Percentiles rank a stretch among this genome's conserved stretches.
Evolutionary conservation across 352 stramenopile genomes (phyloP).

Genomic region (Elongisporangium senticosum): DNA sequence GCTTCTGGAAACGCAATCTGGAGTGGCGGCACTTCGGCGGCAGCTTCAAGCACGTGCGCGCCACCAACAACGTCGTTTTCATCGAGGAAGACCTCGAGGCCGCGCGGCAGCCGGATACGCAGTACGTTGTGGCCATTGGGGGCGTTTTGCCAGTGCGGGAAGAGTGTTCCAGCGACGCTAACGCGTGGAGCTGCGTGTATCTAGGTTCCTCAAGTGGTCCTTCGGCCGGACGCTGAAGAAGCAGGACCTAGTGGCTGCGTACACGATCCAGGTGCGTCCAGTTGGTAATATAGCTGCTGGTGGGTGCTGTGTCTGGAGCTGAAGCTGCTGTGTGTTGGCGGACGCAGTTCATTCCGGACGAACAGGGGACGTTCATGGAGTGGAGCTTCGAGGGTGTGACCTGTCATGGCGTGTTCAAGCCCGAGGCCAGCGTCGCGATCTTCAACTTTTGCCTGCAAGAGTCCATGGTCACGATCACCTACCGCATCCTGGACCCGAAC

Average conservation of each 20-base stretch:
- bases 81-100: conserved; percentile 73
- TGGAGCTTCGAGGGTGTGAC: conserved; percentile 84
- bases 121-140: conserved; percentile 21
- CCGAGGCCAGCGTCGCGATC: conserved; percentile 69
- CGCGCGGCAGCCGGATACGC: conserved; percentile 64
- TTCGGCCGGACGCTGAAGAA: conserved; percentile 68
- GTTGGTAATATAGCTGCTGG: conserved; percentile 3
- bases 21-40: conserved; percentile 74
- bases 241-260: conserved; percentile 65
- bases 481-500: conserved; percentile 69
- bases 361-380: conserved; percentile 79
- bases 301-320: not conserved
- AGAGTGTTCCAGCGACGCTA: not conserved
- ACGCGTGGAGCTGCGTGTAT: not conserved
- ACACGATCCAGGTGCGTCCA: conserved; percentile 63
- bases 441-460: conserved; percentile 81
- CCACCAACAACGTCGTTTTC: conserved; percentile 77
- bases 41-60: conserved; percentile 73
- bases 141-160: not conserved
- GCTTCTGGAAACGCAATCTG: conserved; percentile 80
- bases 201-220: conserved; percentile 76
- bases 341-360: conserved; percentile 68
- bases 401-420: conserved; percentile 80
- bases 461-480: conserved; percentile 84
- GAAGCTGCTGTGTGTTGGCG: not conserved